Evolutionary conservation across 1,284 basidiomycete species (phyloP), one percentile per base, ranked within the genome.

Genomic region (Microbotryomycetes sp.): DNA sequence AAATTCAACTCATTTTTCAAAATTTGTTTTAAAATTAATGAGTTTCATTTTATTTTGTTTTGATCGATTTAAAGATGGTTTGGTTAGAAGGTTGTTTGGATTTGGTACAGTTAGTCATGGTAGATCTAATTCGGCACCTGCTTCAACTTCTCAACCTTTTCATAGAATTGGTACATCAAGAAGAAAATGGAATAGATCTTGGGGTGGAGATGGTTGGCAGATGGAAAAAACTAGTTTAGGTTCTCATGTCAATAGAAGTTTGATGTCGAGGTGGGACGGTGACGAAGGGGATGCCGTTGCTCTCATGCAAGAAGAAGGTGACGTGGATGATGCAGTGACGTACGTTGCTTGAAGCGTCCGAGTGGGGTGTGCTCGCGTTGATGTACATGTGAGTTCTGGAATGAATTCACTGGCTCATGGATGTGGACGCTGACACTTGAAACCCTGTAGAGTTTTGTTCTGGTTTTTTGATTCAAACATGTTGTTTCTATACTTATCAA

Each of bases 131-230:
- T 12, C 12, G 12, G 36, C 36, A 42, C 36, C 36, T 42, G 9
- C 36, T 42, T 42, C 36, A 42, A 15, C 15, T n/a, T 14, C 12
- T 15, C n/a, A 28, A 23, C 49, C 22, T 28, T 22, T 9, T 28
- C 49, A 22, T 14, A 28, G 28, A 22, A 22, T 23, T 12, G 22
- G 49, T 22, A 12, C 12, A 50, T 12, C 23, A 12, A 9, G n/a
- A 23, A 53, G 26, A 53, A 19, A 56, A 30, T 56, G 54, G 31
- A 47, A 42, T 19, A 42, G 36, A 42, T 42, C 36, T 19, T 42
- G 36, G 36, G 12, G 19, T 12, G 36, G 36, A 12, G 36, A 42
- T 19, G 36, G 19, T 42, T 42, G 36, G 36, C 12, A 9, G 9
- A 42, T 42, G 36, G 36, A 42, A 42, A 9, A 19, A 9, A 12